Evolutionary conservation across 2,329 filamentous ascomycete genomes (phyloP).

Genomic region (Microdochium bolleyi): DNA sequence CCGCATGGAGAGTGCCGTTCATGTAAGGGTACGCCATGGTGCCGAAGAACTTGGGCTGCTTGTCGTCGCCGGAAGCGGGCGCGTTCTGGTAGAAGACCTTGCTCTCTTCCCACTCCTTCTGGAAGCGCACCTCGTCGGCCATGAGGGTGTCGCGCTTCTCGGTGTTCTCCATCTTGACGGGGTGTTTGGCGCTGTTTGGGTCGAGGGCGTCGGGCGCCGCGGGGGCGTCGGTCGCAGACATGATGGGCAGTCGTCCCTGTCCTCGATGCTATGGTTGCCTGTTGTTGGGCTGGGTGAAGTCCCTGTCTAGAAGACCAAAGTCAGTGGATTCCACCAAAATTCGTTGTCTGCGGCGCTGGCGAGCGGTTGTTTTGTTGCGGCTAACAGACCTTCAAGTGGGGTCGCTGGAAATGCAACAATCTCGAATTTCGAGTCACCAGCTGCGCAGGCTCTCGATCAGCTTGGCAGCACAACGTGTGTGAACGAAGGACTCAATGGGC

Average conservation of each 20-base stretch:
- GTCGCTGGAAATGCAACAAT: too few species aligned
- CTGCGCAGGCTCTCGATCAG: neutral
- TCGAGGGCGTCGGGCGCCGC: neutral
- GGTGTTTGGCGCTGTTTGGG: neutral
- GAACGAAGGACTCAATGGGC: neutral
- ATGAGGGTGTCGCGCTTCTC: constrained; percentile 82
- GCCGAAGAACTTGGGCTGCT: constrained; percentile 89
- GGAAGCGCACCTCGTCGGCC: constrained; percentile 84
- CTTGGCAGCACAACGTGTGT: neutral
- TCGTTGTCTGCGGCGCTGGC: too few species aligned
- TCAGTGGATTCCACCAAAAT: too few species aligned
- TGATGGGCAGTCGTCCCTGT: neutral
- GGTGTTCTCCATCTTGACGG: constrained; percentile 41
- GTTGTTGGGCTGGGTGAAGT: neutral
- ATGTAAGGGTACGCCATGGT: constrained; percentile 35
- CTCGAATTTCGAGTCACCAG: too few species aligned
- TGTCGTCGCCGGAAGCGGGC: constrained; percentile 67
- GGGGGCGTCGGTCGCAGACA: neutral
- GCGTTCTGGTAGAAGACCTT: constrained; percentile 81
- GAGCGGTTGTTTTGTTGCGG: too few species aligned
- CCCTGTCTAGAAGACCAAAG: neutral
- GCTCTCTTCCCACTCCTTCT: constrained; percentile 71
- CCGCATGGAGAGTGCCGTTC: constrained; percentile 84
- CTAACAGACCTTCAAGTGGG: too few species aligned
- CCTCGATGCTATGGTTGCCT: neutral